Conservation (phyloP, 176 grass and related monocot genomes). For the Phoenix dactylifera region DNA sequence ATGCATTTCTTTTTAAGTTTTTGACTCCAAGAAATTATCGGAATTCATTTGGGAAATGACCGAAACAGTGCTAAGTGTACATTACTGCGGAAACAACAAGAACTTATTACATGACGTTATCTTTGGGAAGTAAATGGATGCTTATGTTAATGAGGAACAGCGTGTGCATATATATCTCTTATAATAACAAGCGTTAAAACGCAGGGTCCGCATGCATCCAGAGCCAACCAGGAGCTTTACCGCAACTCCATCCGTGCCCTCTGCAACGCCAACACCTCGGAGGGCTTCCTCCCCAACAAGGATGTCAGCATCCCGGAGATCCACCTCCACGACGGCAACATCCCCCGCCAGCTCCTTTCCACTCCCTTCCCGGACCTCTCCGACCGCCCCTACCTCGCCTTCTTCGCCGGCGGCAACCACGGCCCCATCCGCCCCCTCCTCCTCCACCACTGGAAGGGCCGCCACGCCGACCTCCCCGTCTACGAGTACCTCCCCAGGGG, state of each 20-base stretch:
- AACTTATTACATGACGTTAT: too few species aligned
- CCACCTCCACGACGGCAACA: slow-evolving; percentile 43
- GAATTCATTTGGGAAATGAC: too few species aligned
- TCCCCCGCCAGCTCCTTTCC: slow-evolving; percentile 28
- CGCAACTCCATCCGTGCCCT: slow-evolving; percentile 51
- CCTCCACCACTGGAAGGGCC: slow-evolving; percentile 50
- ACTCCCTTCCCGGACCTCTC: background rate
- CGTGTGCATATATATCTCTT: background rate
- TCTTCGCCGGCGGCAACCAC: slow-evolving; percentile 59
- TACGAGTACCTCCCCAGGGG: slow-evolving; percentile 32
- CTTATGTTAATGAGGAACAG: too few species aligned
- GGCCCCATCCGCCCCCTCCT: slow-evolving; percentile 40
- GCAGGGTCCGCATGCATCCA: slow-evolving; percentile 45
- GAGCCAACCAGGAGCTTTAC: slow-evolving; percentile 31
- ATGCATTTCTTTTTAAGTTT: too few species aligned
- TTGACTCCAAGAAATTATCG: too few species aligned
- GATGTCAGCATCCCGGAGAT: slow-evolving; percentile 66
- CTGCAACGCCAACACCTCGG: slow-evolving; percentile 72
- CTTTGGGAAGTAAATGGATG: too few species aligned
- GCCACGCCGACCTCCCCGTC: slow-evolving; percentile 33
- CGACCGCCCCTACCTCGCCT: slow-evolving; percentile 36
- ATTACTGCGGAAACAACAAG: too few species aligned
- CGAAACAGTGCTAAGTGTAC: too few species aligned
- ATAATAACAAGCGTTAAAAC: background rate
- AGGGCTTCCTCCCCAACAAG: slow-evolving; percentile 52